Evolutionary conservation across 2,329 filamentous ascomycete genomes (phyloP), one percentile per base, ranked within the genome.

Genomic region (Chrysoporthe cubensis): DNA sequence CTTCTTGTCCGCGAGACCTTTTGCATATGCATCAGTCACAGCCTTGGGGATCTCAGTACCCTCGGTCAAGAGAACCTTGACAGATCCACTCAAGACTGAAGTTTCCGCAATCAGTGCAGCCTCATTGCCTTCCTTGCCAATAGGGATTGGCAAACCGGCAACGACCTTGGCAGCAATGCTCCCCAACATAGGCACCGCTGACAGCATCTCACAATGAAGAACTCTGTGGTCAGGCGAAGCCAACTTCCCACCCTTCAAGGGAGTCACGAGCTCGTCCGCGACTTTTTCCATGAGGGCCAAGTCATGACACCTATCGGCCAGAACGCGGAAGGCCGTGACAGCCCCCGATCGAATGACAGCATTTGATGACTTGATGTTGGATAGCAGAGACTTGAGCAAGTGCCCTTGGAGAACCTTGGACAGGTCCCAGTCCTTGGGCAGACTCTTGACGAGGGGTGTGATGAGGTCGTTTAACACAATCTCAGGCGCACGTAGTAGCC

Each of bases 331-430:
- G 8, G 91, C 91, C 50, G 85, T 84, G 32, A 94, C 80, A 9
- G 92, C 91, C 34, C 93, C 94, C 70, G 87, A 87, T 66, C 95
- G 90, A 70, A 97, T 93, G 2, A 80, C 79, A 16, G 87, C 82
- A 77, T 97, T 98, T 75, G 91, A 94, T 1, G 96, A 98, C 78
- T 97, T 97, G 78, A 94, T 84, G 76, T 94, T 97, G 52, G 93
- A 90, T n/a, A 98, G 80, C 14, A 99, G 82, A 6, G 94, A 93
- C 78, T 97, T 98, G 48, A 96, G 79, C 46, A 99, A 84, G 70
- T 91, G 91, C 37, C 85, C 83, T 64, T 87, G 85, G 21, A 98
- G 83, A 4, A 91, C 81, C 48, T 88, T 86, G 9, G 95, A 95
- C 21, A 98, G 84, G 74, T 99, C 95, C 73, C 96, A 85, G 6